Base-by-base conservation (phyloP, 768 basidiomycete species). In the Paxillus ammoniavirescens region DNA sequence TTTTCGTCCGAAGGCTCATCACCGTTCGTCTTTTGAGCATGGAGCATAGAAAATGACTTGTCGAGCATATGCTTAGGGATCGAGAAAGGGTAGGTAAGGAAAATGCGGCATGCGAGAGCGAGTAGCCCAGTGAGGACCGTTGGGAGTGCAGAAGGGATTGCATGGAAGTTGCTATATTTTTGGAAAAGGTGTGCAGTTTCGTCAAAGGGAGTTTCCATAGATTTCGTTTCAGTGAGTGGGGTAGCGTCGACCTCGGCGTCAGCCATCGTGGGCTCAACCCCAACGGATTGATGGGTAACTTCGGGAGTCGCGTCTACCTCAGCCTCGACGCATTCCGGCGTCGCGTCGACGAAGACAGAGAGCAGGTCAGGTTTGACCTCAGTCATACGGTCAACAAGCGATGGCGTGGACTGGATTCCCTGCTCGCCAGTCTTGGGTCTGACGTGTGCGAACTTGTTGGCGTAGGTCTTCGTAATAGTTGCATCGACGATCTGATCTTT, bases 401-500 rank as follows among this genome's bases (percentile, higher is more conserved):
- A 52, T 15, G 77, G 76, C 8, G 63, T 57, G 2, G 65, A 72
- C 62, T 81, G 80, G 50, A 72, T 67, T 3, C 65, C 65, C 4
- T 63, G 63, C 50, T 76, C 72, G 4, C 50, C 54, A 8, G 62
- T 71, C 52, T 70, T 65, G 37, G 77, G 77, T 46, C 62, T 64
- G 26, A 72, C 80, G 23, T 74, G 71, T 36, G 79, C 71, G 46
- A 68, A 76, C 26, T 73, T 66, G 52, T 80, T 73, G 17, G 69
- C 67, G 17, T 70, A 72, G 18, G 62, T 55, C 53, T 72, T 72
- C 37, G 63, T 68, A 26, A 79, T 75, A 7, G 77, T 78, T 17
- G 83, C 85, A 46, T 84, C 83, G 40, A 89, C 71, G 31, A 65
- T 70, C 64, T 75, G 75, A 36, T 81, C 76, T 53, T 57, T 60